These are phyloP conservation scores for Calycina herbarum DNA, from an alignment of 2,329 filamentous ascomycete species.

Conservation along the genomic window DNA sequence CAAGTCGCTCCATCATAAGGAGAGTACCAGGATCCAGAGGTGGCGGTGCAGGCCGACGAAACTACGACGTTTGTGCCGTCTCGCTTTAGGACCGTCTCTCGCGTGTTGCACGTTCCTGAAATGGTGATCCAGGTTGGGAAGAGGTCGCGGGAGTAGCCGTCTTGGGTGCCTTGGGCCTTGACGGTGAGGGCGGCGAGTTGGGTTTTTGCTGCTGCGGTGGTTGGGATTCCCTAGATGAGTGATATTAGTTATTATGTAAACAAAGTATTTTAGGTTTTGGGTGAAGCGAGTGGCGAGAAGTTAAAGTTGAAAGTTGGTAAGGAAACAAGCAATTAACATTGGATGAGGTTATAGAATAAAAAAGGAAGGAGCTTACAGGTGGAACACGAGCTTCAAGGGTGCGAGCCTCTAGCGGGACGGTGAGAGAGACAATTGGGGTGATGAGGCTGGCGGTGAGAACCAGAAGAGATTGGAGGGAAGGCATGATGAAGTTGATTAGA, in stretches of 20 bases:
- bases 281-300: background rate
- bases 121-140: conserved; percentile 74
- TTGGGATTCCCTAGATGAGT: conserved; percentile 50
- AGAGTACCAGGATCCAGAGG: conserved; percentile 66
- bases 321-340: background rate
- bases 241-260: background rate
- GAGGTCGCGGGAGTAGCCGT: conserved; percentile 62
- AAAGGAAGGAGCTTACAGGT: background rate
- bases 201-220: conserved; percentile 53
- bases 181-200: conserved; percentile 61
- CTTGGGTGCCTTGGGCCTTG: conserved; percentile 51
- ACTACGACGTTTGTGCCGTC: conserved; percentile 66
- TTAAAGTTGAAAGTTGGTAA: background rate
- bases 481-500: conserved; percentile 11
- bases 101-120: conserved; percentile 67
- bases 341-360: background rate
- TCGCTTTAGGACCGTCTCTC: conserved; percentile 70
- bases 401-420: conserved; percentile 7
- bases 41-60: conserved; percentile 60
- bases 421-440: background rate
- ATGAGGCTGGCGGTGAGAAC: conserved; percentile 4
- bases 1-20: conserved; percentile 74
- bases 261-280: background rate
- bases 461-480: conserved; percentile 5
- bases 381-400: background rate